Evolutionary conservation across 2,329 filamentous ascomycete genomes (phyloP), one percentile per base, ranked within the genome.

Genomic region (Fusarium sp.): DNA sequence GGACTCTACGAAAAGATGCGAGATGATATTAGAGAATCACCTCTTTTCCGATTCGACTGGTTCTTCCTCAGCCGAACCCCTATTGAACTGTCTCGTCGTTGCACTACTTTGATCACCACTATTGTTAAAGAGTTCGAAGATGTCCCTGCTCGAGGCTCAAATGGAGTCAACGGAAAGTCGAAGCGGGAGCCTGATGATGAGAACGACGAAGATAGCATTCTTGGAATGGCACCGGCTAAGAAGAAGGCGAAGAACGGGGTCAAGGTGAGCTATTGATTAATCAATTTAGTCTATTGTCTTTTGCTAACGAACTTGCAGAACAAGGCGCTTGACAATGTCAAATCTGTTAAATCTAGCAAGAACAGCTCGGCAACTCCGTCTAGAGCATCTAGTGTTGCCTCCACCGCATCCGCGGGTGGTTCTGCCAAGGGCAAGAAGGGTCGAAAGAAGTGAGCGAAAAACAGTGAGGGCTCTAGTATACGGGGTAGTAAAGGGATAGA

Each of bases 21-120:
- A n/a, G 95, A 98, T 70, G 96, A 98, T 78, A 97, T 99, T 70
- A 91, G 94, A 34, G 94, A 97, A 70, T 95, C 91, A 58, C 94
- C 96, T 11, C 84, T 99, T 5, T 99, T 99, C 86, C 90, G 96
- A 38, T 99, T 99, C 75, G 96, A 99, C 78, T 99, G 97, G 97
- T 99, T 99, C 83, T 97, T 99, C 85, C 86, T 99, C 40, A 97
- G 93, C 78, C 89, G 96, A 45, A 99, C 95, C 6, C 93, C 96
- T 0, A 90, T 94, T 50, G 96, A 99, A 80, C 91, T 99, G 73
- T 92, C 93, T 65, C 90, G 96, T 73, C 89, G 97, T 53, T 98
- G 96, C 82, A 97, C 92, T 33, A 99, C 97, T 2, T 86, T 99
- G 53, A 88, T 99, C 68, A 97, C 95, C 36, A 97, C 96, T 0